Conservation (phyloP, 495 filamentous ascomycete species). For the Neurospora sublineolata region DNA sequence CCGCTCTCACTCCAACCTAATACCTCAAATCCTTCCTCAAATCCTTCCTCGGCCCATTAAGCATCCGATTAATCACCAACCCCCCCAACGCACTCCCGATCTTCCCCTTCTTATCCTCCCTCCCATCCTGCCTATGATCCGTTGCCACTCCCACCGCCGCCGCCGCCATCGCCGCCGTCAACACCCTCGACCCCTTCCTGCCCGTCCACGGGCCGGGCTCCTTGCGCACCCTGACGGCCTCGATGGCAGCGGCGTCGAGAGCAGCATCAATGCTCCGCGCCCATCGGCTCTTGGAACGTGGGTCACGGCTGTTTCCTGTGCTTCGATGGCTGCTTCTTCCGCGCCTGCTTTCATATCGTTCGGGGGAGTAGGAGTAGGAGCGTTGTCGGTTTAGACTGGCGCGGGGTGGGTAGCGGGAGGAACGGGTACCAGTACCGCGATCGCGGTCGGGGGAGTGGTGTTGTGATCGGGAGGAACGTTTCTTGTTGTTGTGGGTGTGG, state of each 20-base stretch:
- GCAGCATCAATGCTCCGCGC: conserved; percentile 16
- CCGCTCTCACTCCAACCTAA: no score
- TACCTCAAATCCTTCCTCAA: conserved; percentile 8
- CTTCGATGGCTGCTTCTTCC: neutral
- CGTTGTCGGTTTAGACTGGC: conserved; percentile 1
- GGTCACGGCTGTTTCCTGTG: neutral
- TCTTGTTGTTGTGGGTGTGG: neutral
- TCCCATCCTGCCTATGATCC: conserved; percentile 5
- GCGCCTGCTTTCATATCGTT: neutral
- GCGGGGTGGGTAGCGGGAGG: neutral
- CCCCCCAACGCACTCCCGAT: conserved; percentile 14
- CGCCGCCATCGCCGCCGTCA: conserved; percentile 35
- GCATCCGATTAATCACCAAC: conserved; percentile 18
- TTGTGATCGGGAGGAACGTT: neutral
- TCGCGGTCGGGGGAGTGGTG: neutral
- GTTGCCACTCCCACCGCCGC: conserved; percentile 26
- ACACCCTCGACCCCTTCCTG: conserved; percentile 26
- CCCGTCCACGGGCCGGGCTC: conserved; percentile 31
- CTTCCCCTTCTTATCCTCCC: conserved; percentile 7
- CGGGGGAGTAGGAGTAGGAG: neutral
- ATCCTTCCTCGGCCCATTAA: conserved; percentile 19
- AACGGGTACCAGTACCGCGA: neutral
- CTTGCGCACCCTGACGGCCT: conserved; percentile 31
- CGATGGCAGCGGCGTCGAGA: conserved; percentile 29
- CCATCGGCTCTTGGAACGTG: conserved; percentile 1